phyloP scores from a whole-genome alignment of 805 yeast species.

The Debaryomyces maramus region DNA sequence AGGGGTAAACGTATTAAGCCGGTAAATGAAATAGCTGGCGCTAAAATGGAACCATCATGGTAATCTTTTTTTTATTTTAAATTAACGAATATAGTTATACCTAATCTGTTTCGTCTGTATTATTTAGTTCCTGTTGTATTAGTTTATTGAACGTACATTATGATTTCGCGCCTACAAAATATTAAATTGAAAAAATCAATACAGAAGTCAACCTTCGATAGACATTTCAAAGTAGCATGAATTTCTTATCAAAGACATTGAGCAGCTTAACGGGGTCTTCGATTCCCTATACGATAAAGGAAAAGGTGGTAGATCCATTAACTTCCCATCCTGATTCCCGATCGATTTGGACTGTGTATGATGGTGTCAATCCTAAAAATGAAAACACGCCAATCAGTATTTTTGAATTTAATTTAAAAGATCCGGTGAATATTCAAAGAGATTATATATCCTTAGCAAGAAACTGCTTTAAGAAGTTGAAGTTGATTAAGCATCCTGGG shows the following conservation, averaged over 20 bases:
- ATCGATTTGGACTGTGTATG: conserved; percentile 62
- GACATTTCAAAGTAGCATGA: conserved; percentile 52
- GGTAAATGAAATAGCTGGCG: background rate
- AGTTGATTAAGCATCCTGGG: conserved; percentile 68
- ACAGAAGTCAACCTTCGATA: background rate
- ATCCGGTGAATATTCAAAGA: conserved; percentile 30
- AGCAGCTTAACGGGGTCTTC: conserved; percentile 55
- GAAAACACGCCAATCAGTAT: conserved; percentile 56
- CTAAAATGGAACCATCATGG: background rate
- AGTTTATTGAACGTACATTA: conserved; percentile 2
- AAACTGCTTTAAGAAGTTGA: conserved; percentile 44
- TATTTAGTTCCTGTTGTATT: background rate
- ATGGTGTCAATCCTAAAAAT: conserved; percentile 56
- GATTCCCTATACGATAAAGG: conserved; percentile 59
- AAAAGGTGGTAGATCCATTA: conserved; percentile 36
- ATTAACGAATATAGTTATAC: no score
- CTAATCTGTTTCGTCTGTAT: background rate
- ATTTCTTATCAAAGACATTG: conserved; percentile 65
- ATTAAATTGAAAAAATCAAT: background rate
- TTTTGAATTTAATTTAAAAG: conserved; percentile 58
- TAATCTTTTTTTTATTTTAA: no score
- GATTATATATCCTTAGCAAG: conserved; percentile 31
- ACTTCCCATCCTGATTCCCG: conserved; percentile 20
- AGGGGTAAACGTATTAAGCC: conserved; percentile 56
- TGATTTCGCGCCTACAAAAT: conserved; percentile 1